Percentiles rank a stretch among this genome's conserved stretches.
phyloP scores from a whole-genome alignment of 768 basidiomycete species.

The Dacryopinax spathularia region DNA sequence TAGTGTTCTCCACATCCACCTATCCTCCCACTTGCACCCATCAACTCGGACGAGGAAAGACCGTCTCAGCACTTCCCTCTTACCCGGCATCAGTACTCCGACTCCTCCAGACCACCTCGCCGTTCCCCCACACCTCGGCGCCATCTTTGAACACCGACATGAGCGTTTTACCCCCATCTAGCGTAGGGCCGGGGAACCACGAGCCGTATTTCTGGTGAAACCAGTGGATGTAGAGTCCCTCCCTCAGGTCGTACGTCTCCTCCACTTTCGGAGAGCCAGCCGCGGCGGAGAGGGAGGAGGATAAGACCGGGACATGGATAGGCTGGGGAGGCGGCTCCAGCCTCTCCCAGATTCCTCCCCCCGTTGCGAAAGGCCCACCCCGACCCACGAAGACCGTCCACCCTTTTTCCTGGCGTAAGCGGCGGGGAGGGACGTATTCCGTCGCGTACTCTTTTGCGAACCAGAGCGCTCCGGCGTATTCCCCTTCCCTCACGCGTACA shows the following conservation, averaged over 20 bases:
- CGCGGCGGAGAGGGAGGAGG: background rate
- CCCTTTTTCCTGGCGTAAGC: background rate
- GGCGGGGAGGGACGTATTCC: background rate
- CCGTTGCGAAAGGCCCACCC: background rate
- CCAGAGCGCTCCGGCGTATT: background rate
- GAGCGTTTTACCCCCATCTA: background rate
- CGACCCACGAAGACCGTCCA: background rate
- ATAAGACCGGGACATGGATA: background rate
- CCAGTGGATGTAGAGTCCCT: conserved; percentile 4
- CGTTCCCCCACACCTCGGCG: background rate
- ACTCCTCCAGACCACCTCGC: background rate
- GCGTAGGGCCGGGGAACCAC: background rate
- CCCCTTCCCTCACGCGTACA: background rate
- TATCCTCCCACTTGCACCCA: too few species aligned
- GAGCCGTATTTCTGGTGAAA: conserved; percentile 4
- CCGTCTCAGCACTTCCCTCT: too few species aligned
- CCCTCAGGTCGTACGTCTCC: background rate
- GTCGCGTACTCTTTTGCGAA: background rate
- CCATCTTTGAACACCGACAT: background rate
- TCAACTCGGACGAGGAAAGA: too few species aligned
- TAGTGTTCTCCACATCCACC: too few species aligned
- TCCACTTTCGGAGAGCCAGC: too few species aligned
- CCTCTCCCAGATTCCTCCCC: background rate
- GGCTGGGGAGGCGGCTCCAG: background rate
- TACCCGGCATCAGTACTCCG: too few species aligned